Base-by-base conservation (phyloP, 148 eudicot species). In the Cornus suecica region DNA sequence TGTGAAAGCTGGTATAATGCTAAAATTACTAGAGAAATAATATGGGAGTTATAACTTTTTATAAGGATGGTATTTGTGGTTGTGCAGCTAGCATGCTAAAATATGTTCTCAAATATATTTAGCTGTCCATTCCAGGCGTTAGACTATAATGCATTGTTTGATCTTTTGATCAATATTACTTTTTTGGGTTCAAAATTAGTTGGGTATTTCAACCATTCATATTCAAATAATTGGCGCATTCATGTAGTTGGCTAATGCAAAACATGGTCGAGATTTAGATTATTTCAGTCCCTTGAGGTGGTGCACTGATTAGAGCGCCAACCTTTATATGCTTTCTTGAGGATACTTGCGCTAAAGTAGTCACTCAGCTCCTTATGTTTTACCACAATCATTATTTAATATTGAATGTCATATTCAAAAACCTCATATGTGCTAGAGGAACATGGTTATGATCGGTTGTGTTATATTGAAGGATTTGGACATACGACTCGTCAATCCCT, bases 401-500 rank as follows among this genome's bases (percentile, higher is more conserved):
- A 6, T 3, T 3, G 42, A 37, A 37, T 37, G 42, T 37, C 42
- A 37, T 37, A 4, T 37, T 4, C 9, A 37, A 37, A 10, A 6
- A 37, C 68, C 26, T 56, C 45, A 13, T 16, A 24, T 41, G 32
- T 74, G 61, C 63, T 76, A 3, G 5, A 1, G 9, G 9, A 37
- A 37, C 8, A 37, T 0, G 42, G 42, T 37, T 37, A 37, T 37
- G 42, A 37, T 37, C 42, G 6, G 10, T 37, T 77, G 30, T 72
- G 26, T 71, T 78, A 28, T 81, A 31, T 76, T 84, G 74, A 74
- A 95, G 99, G 93, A 91, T 95, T 80, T 95, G 99, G 99, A 91
- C 99, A 65, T 88, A 90, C 82, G 94, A 88, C 81, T 84, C 99
- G 67, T 84, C 94, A 66, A 86, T 85, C 68, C 76, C 91, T 28